These are phyloP conservation scores for Delonix regia DNA, from an alignment of 306 rosid species.

Conservation along the genomic window DNA sequence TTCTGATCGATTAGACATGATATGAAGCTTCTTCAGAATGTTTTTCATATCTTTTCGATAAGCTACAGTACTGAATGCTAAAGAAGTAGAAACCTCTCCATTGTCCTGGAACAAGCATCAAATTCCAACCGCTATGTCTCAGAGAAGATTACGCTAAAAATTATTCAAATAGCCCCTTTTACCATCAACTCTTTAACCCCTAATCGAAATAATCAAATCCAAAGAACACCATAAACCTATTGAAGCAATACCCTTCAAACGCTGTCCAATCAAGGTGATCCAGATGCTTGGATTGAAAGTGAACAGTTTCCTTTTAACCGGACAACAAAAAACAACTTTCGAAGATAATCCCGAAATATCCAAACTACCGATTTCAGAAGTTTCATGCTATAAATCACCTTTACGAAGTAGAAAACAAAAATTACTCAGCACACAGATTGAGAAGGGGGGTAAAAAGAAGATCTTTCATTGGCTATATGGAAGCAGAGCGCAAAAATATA, in stretches of 20 bases:
- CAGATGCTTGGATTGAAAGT: constrained; percentile 54
- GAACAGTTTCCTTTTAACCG: constrained; percentile 34
- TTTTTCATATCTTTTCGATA: constrained; percentile 75
- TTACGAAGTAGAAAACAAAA: constrained; percentile 45
- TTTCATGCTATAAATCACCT: constrained; percentile 37
- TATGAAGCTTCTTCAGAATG: constrained; percentile 91
- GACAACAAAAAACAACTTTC: constrained; percentile 32
- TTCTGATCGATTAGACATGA: constrained; percentile 79
- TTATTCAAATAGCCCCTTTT: constrained; percentile 43
- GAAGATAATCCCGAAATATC: constrained; percentile 36
- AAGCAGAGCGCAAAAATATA: constrained; percentile 43
- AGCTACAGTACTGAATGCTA: constrained; percentile 47
- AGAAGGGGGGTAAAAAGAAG: constrained; percentile 39
- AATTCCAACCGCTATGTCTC: constrained; percentile 42
- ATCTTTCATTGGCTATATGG: constrained; percentile 47
- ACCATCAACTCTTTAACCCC: constrained; percentile 37
- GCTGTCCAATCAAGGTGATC: constrained; percentile 43
- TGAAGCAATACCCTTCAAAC: constrained; percentile 42
- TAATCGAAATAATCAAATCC: constrained; percentile 48
- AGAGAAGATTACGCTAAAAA: constrained; percentile 34
- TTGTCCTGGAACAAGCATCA: constrained; percentile 77
- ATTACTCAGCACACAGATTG: constrained; percentile 34
- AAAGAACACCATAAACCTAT: constrained; percentile 41
- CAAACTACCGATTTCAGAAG: constrained; percentile 38
- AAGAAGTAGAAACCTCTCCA: constrained; percentile 68